Evolutionary conservation across 768 basidiomycete species (phyloP).

Genomic region (Candolleomyces efflorescens): DNA sequence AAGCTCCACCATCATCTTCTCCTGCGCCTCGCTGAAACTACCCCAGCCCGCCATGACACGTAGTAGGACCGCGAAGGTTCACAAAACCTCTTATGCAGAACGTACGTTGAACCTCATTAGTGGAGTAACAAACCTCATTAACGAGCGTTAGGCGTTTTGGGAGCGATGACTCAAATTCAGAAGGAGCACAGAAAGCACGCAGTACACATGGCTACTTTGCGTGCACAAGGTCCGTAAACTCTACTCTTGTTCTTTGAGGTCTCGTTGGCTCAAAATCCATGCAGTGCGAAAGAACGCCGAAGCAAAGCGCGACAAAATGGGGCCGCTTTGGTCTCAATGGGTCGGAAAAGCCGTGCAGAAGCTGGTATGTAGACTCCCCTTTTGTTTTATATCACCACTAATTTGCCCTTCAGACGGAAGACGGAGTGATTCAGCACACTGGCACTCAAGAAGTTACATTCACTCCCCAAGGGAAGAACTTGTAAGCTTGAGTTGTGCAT

Average conservation of each 20-base stretch:
- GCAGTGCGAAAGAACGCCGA: conserved; percentile 9
- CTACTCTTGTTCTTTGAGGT: neutral
- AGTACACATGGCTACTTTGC: conserved; percentile 5
- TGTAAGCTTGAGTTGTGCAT: neutral
- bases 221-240: conserved; percentile 3
- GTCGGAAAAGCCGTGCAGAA: conserved; percentile 7
- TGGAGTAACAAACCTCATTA: neutral
- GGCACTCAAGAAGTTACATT: conserved; percentile 3
- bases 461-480: conserved; percentile 1
- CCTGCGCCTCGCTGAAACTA: neutral
- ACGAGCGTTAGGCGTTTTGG: conserved; percentile 4
- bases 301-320: conserved; percentile 1
- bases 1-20: neutral
- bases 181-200: conserved; percentile 1
- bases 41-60: neutral
- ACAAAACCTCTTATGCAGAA: neutral
- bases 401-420: neutral
- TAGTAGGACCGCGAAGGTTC: neutral
- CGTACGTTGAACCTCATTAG: neutral
- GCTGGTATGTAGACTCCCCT: neutral
- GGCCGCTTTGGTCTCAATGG: conserved; percentile 4
- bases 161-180: conserved; percentile 1
- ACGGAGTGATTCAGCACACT: conserved; percentile 4
- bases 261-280: neutral
- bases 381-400: neutral